A percentile compares a stretch with the other conserved stretches of the same genome.
Conservation (phyloP, 2,329 filamentous ascomycete species). For the Akanthomyces uredinophilus region DNA sequence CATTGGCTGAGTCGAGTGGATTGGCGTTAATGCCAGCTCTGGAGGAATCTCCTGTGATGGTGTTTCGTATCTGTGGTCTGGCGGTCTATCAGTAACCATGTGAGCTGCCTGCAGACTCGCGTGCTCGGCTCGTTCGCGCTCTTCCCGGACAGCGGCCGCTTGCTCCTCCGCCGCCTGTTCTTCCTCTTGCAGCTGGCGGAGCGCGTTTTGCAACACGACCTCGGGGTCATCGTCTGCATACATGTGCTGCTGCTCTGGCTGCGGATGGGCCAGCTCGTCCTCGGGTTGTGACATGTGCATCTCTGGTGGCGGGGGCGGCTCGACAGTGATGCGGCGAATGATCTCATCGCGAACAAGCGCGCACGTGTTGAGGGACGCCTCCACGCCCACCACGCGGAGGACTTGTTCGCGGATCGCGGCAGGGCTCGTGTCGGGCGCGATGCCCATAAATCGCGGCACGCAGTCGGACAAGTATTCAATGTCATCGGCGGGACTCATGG, state of each 20-base stretch:
- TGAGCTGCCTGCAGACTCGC: constrained; percentile 24
- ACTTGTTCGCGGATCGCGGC: constrained; percentile 55
- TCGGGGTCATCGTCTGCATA: constrained; percentile 52
- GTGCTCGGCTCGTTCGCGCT: constrained; percentile 45
- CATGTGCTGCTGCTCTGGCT: constrained; percentile 27
- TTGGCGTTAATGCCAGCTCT: constrained; percentile 51
- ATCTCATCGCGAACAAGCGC: constrained; percentile 56
- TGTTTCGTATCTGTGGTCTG: constrained; percentile 30
- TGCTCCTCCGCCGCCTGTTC: constrained; percentile 55
- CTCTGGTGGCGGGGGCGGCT: background rate
- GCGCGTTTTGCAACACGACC: constrained; percentile 53
- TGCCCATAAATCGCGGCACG: constrained; percentile 54
- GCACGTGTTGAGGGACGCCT: constrained; percentile 48
- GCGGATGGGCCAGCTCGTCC: constrained; percentile 19
- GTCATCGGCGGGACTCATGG: constrained; percentile 47
- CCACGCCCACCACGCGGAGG: constrained; percentile 50
- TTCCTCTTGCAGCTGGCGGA: constrained; percentile 54
- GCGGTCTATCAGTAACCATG: constrained; percentile 29
- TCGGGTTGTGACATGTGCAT: background rate
- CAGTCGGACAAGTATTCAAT: constrained; percentile 57
- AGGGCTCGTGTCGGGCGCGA: constrained; percentile 54
- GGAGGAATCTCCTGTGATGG: constrained; percentile 31
- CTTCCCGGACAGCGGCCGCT: constrained; percentile 49
- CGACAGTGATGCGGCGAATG: constrained; percentile 33
- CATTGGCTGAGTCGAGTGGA: constrained; percentile 44